Evolutionary conservation across 2,329 filamentous ascomycete species (phyloP).

Genomic region (Sporothrix curviconia): DNA sequence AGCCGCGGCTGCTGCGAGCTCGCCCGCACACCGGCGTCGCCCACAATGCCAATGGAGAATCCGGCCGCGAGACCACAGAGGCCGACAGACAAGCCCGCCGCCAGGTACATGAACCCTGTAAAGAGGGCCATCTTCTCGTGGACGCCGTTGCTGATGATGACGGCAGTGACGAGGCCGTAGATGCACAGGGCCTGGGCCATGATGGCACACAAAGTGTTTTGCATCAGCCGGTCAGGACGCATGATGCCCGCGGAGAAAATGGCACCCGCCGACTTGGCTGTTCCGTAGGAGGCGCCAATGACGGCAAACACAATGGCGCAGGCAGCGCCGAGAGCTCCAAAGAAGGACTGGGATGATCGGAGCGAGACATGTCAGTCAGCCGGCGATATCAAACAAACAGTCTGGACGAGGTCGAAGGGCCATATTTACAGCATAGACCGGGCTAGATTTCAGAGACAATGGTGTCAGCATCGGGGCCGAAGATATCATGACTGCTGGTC

Average conservation of each 20-base stretch:
- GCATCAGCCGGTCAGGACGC: conserved; percentile 83
- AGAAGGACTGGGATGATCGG: conserved; percentile 64
- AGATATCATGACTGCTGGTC: not conserved
- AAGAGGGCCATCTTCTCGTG: conserved; percentile 65
- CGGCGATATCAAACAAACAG: not conserved
- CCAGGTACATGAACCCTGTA: conserved; percentile 86
- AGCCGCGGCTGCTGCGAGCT: conserved; percentile 96
- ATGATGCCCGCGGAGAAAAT: conserved; percentile 81
- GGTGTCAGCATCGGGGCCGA: not conserved
- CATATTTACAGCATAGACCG: conserved; percentile 35
- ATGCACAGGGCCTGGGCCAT: conserved; percentile 77
- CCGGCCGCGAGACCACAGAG: conserved; percentile 89
- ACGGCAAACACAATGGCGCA: conserved; percentile 44
- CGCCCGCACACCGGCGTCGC: conserved; percentile 84
- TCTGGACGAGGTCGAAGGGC: conserved; percentile 19
- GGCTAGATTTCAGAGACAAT: not conserved
- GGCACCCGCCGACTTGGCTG: conserved; percentile 80
- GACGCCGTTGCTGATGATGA: conserved; percentile 56
- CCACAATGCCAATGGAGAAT: conserved; percentile 93
- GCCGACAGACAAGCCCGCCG: conserved; percentile 82
- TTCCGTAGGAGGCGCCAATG: conserved; percentile 74
- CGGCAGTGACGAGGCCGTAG: not conserved
- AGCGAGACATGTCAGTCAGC: not conserved
- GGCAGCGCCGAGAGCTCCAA: conserved; percentile 93
- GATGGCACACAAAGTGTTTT: conserved; percentile 93